Conservation (phyloP, 2,329 filamentous ascomycete genomes). For the Rhynchosporium graminicola region DNA sequence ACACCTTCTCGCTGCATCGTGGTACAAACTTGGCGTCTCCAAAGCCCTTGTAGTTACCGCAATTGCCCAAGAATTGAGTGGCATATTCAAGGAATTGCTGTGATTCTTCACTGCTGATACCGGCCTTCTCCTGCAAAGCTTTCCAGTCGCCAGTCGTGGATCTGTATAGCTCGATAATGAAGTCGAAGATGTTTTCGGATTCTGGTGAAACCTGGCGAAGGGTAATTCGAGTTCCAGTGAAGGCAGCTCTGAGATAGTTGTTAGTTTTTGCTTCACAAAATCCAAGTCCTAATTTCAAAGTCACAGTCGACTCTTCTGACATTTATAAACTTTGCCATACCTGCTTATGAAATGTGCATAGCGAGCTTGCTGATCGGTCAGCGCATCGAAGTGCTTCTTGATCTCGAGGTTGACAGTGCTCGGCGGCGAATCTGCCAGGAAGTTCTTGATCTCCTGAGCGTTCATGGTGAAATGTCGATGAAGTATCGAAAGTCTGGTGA, state of each 20-base stretch:
- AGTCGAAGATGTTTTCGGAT: constrained; percentile 77
- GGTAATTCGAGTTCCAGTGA: constrained; percentile 76
- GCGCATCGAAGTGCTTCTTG: constrained; percentile 84
- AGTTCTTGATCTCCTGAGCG: constrained; percentile 66
- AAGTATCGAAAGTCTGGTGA: constrained; percentile 30
- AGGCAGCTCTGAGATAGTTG: constrained; percentile 61
- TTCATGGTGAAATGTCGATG: constrained; percentile 49
- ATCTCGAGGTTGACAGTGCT: constrained; percentile 86
- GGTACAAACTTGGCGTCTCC: constrained; percentile 85
- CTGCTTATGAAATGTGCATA: constrained; percentile 90
- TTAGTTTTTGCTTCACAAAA: constrained; percentile 18
- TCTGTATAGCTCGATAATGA: constrained; percentile 73
- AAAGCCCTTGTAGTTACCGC: constrained; percentile 82
- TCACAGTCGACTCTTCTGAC: not conserved
- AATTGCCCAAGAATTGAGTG: constrained; percentile 76
- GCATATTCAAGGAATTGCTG: constrained; percentile 74
- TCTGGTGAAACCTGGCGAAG: constrained; percentile 80
- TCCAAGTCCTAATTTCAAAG: not conserved
- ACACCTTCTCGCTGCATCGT: constrained; percentile 62
- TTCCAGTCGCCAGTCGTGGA: constrained; percentile 70
- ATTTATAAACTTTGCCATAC: constrained; percentile 47
- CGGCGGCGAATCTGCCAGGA: constrained; percentile 88
- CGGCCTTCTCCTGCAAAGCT: constrained; percentile 62
- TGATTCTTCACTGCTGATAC: constrained; percentile 63
- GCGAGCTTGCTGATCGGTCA: constrained; percentile 75